Evolutionary conservation across 495 filamentous ascomycete genomes (phyloP).

Genomic region (Neurospora terricola): DNA sequence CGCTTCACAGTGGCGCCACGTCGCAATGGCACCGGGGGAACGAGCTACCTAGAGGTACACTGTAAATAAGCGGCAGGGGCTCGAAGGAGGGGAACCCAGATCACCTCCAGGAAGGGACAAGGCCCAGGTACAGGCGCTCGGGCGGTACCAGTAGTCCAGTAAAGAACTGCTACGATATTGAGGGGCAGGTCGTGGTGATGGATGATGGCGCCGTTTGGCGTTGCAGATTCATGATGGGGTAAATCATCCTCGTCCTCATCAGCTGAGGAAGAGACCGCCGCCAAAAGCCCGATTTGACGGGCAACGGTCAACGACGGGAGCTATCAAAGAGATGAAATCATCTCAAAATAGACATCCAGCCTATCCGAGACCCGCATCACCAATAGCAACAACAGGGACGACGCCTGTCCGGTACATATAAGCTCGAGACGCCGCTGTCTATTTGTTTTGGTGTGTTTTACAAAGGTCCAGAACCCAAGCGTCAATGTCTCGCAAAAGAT

Average conservation of each 20-base stretch:
- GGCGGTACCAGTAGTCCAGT: neutral
- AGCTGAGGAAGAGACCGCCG: neutral
- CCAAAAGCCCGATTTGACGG: neutral
- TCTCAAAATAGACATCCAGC: neutral
- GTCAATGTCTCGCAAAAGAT: neutral
- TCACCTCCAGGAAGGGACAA: neutral
- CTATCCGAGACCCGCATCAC: neutral
- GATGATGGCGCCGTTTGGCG: neutral
- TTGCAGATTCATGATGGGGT: neutral
- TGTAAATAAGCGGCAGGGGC: neutral
- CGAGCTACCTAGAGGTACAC: constrained; percentile 4
- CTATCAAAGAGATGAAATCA: neutral
- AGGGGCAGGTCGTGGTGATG: neutral
- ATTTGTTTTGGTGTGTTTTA: neutral
- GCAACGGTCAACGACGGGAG: neutral
- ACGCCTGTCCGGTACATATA: neutral
- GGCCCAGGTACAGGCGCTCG: neutral
- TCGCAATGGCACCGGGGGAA: constrained; percentile 35
- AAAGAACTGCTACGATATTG: neutral
- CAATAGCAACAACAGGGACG: neutral
- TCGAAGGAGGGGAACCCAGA: neutral
- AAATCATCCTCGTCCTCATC: neutral
- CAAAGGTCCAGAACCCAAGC: neutral
- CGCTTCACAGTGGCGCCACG: constrained; percentile 40
- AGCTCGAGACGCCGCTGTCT: neutral